phyloP scores from a whole-genome alignment of 2,329 filamentous ascomycete genomes.

The Colletotrichum paranaense region DNA sequence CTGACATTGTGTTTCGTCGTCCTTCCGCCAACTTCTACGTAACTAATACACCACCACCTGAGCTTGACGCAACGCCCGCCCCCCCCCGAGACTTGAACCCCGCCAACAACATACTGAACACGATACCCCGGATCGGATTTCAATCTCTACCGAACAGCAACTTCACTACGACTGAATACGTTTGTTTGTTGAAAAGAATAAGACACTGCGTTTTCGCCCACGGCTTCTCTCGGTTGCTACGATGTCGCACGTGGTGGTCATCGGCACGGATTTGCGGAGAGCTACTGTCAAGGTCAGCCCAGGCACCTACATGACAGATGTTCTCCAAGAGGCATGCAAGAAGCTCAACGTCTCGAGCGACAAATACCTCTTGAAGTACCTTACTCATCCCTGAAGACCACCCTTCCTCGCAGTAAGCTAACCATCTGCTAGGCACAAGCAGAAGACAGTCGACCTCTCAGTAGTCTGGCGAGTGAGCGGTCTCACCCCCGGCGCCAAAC shows the following conservation, averaged over 20 bases:
- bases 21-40: conserved; percentile 23
- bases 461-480: conserved; percentile 86
- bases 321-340: conserved; percentile 87
- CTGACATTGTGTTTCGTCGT: not conserved
- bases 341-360: conserved; percentile 81
- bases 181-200: not conserved
- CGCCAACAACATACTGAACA: conserved; percentile 19
- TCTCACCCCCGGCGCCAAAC: conserved; percentile 85
- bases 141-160: not conserved
- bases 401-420: not conserved
- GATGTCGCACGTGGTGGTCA: conserved; percentile 90
- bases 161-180: not conserved
- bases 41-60: conserved; percentile 15
- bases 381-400: not conserved
- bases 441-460: conserved; percentile 87
- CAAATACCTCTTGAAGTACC: conserved; percentile 84
- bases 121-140: not conserved
- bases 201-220: too few relatives aligned
- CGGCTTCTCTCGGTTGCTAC: conserved; percentile 35
- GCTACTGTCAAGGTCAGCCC: conserved; percentile 86
- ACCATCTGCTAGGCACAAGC: conserved; percentile 74
- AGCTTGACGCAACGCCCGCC: conserved; percentile 23
- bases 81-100: conserved; percentile 29
- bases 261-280: conserved; percentile 82
- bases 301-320: conserved; percentile 82